Conservation (phyloP, 257 asterid species). For the Linaria vulgaris region DNA sequence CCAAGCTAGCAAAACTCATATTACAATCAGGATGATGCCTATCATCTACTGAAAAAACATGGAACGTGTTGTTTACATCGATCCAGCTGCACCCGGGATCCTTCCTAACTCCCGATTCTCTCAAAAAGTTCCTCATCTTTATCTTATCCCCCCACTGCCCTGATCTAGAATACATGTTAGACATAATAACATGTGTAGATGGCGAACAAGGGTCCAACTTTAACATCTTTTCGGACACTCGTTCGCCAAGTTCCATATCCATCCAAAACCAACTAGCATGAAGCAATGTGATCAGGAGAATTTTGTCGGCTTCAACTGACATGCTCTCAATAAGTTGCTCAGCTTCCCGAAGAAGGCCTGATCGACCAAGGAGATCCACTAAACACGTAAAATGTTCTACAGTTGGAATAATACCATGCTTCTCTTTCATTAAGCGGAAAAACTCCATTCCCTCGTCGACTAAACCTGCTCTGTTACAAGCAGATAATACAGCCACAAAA, state of each 20-base stretch:
- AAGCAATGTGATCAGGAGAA: slow-evolving; percentile 54
- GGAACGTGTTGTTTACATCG: slow-evolving; percentile 47
- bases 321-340: slow-evolving; percentile 55
- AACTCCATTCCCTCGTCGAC: slow-evolving; percentile 46
- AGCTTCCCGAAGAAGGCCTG: slow-evolving; percentile 67
- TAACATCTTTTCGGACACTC: slow-evolving; percentile 53
- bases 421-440: slow-evolving; percentile 52
- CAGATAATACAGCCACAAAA: slow-evolving; percentile 63
- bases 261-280: slow-evolving; percentile 69
- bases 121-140: slow-evolving; percentile 44
- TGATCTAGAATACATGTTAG: slow-evolving; percentile 42
- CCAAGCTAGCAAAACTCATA: slow-evolving; percentile 34
- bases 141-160: slow-evolving; percentile 34
- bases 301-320: slow-evolving; percentile 50
- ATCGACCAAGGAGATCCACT: slow-evolving; percentile 75
- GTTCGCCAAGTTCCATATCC: slow-evolving; percentile 52
- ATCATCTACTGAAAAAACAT: slow-evolving; percentile 53
- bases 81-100: slow-evolving; percentile 91
- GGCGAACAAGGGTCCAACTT: slow-evolving; percentile 30
- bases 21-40: slow-evolving; percentile 39
- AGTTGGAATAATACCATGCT: slow-evolving; percentile 49
- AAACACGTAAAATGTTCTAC: slow-evolving; percentile 71
- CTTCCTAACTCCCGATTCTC: slow-evolving; percentile 48
- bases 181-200: slow-evolving; percentile 53
- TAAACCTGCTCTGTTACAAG: slow-evolving; percentile 61